Conservation (phyloP, 441 rosid genomes). For the Adansonia madagascariensis region DNA sequence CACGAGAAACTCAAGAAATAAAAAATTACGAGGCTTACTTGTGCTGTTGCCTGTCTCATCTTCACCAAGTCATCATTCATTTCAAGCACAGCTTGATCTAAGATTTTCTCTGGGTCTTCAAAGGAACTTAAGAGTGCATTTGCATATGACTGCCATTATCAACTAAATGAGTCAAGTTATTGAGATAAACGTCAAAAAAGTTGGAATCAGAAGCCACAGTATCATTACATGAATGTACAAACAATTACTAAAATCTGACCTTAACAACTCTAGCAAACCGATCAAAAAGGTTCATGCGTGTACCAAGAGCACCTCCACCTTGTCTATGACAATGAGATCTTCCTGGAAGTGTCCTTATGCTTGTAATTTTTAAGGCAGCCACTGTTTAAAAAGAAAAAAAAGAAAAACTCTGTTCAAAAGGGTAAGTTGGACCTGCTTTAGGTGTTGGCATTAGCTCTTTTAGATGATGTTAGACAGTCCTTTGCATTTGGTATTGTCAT, state of each 20-base stretch:
- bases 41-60: conserved; percentile 99
- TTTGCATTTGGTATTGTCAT: neutral
- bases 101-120: conserved; percentile 94
- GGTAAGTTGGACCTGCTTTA: neutral
- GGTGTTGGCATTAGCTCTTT: neutral
- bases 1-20: neutral
- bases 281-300: conserved; percentile 85
- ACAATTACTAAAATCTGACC: conserved; percentile 46
- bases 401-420: too few species aligned
- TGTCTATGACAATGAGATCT: conserved; percentile 44
- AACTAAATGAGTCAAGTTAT: neutral
- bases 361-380: conserved; percentile 43
- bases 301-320: conserved; percentile 60
- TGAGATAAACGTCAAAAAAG: neutral
- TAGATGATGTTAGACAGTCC: neutral
- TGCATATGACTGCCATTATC: conserved; percentile 79
- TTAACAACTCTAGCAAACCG: conserved; percentile 89
- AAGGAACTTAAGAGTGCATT: conserved; percentile 83
- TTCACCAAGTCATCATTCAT: conserved; percentile 97
- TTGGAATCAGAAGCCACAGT: neutral
- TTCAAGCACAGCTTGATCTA: conserved; percentile 94
- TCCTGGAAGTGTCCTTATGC: conserved; percentile 38
- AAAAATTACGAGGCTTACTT: conserved; percentile 50
- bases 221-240: conserved; percentile 13
- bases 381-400: conserved; percentile 32